Base-by-base conservation (phyloP, 495 filamentous ascomycete species). In the Staphylotrichum longicolle region DNA sequence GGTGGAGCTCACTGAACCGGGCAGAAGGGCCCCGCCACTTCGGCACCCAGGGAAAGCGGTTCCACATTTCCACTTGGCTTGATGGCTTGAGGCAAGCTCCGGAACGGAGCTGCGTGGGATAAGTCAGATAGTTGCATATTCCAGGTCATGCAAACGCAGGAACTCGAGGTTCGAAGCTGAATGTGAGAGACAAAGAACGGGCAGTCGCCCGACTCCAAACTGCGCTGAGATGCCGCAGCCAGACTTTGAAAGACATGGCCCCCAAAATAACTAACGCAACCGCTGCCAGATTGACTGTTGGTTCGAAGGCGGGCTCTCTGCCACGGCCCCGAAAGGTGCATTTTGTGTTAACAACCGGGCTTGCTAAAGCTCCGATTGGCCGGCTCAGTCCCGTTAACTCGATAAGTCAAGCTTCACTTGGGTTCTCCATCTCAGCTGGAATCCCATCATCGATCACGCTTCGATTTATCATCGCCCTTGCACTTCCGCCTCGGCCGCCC, bases 11-110 rank as follows among this genome's bases (percentile, higher is more conserved):
- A 9, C 33, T 3, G 39, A 46, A 9, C 20, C 37, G 40, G 58
- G 54, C 32, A 11, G n/a, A 30, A 45, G 34, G 12, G 53, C 37
- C 54, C 62, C 58, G 58, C 56, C 55, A 56, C 55, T 59, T 52
- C 63, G 62, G 62, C 54, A 49, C 44, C 39, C 58, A 10, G 34
- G 37, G 47, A 52, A 52, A 40, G 55, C 45, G 58, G 49, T 58
- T 57, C 20, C 20, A 27, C 20, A 27, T 27, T 27, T 27, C 20
- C 20, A 27, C 20, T 27, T 27, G 20, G 20, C 20, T 27, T 27
- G 20, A 27, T 27, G 20, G 20, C 20, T 27, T 27, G 20, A 57
- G 54, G 54, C 46, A 57, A 57, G 54, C 54, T 44, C 27, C 4
- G 20, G 10, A 33, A 20, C 30, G 52, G 37, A 32, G 20, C 37